Conservation (phyloP, 2,329 filamentous ascomycete species). For the Sporothrix mexicana region DNA sequence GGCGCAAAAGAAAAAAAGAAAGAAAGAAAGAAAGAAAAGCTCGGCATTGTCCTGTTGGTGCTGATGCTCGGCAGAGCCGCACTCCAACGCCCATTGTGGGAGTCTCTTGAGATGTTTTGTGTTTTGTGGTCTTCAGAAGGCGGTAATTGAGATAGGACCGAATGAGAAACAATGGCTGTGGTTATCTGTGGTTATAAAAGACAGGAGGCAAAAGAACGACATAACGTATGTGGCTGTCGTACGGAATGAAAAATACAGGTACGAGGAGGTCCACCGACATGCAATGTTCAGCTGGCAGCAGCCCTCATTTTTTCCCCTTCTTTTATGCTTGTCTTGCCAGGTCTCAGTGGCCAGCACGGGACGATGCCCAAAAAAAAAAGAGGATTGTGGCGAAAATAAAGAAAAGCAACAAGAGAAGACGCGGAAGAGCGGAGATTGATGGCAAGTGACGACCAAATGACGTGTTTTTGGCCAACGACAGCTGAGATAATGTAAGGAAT, state of each 20-base stretch:
- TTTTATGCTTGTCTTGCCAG: not conserved
- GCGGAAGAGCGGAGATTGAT: not conserved
- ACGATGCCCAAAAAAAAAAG: not conserved
- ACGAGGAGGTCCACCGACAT: not conserved
- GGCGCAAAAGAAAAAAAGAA: no score
- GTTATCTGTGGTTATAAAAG: not conserved
- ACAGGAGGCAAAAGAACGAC: not conserved
- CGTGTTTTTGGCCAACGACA: slow-evolving; percentile 3
- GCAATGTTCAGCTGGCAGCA: slow-evolving; percentile 3
- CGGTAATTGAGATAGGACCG: not conserved
- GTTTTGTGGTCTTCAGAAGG: no score
- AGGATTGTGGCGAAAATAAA: slow-evolving; percentile 8
- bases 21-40: no score
- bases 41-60: not conserved
- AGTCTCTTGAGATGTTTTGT: not conserved
- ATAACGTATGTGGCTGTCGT: not conserved
- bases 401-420: not conserved
- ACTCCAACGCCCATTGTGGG: not conserved
- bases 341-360: not conserved
- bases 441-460: not conserved
- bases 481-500: not conserved
- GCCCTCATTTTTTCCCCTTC: not conserved
- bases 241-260: not conserved
- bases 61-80: not conserved
- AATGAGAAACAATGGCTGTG: not conserved